Percentiles rank a stretch among this genome's conserved stretches.
Conservation (phyloP, 2,329 filamentous ascomycete species). For the Venturia effusa region DNA sequence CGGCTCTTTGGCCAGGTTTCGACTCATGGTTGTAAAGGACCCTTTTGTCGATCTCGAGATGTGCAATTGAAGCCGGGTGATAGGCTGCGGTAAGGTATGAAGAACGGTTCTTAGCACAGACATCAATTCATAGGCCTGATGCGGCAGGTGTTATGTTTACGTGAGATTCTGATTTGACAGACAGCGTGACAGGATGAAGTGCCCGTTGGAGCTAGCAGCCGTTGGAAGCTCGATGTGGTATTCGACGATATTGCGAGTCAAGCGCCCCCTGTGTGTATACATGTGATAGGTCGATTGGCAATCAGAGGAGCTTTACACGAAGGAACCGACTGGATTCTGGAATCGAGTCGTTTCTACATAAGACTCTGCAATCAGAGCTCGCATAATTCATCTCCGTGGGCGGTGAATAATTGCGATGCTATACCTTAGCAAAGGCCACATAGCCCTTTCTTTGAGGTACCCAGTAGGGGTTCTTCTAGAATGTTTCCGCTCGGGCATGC, state of each 20-base stretch:
- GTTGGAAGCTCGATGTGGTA: neutral
- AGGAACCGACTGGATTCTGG: neutral
- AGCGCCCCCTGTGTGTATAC: neutral
- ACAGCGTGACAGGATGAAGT: neutral
- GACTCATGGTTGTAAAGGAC: neutral
- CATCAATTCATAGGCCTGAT: neutral
- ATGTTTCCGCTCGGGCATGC: neutral
- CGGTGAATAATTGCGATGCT: neutral
- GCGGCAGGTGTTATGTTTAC: neutral
- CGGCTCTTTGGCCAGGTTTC: constrained; percentile 13
- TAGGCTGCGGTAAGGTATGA: neutral
- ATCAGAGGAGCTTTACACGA: neutral
- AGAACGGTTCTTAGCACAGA: neutral
- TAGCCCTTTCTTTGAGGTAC: neutral
- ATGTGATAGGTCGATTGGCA: neutral
- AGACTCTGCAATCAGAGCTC: neutral
- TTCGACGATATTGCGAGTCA: constrained; percentile 4
- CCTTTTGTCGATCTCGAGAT: neutral
- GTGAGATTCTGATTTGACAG: neutral
- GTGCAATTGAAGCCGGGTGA: neutral
- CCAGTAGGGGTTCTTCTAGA: neutral
- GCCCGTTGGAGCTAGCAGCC: neutral
- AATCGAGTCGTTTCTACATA: neutral
- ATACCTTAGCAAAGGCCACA: neutral
- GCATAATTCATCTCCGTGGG: neutral